phyloP scores from a whole-genome alignment of 2,329 filamentous ascomycete species.

The Aspergillus sp. region DNA sequence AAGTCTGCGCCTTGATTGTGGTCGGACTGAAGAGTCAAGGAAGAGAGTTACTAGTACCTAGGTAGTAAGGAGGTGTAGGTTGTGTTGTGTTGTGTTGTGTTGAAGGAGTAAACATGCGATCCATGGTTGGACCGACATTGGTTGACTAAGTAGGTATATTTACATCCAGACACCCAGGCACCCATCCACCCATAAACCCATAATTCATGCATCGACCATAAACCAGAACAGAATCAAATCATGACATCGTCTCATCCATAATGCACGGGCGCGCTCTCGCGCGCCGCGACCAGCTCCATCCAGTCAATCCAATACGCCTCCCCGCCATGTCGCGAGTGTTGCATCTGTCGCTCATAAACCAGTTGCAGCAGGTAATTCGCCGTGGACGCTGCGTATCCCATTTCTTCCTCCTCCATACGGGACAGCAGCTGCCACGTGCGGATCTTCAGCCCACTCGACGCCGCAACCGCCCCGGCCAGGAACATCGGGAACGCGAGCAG shows the following conservation, averaged over 20 bases:
- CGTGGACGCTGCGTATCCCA: conserved; percentile 49
- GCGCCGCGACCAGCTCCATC: conserved; percentile 47
- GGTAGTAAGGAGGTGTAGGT: too few relatives aligned
- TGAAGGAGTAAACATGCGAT: too few relatives aligned
- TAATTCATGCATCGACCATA: conserved; percentile 16
- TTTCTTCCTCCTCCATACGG: conserved; percentile 47
- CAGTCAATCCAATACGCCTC: conserved; percentile 50
- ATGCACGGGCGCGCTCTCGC: conserved; percentile 50
- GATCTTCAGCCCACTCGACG: conserved; percentile 43
- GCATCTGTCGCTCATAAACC: conserved; percentile 50
- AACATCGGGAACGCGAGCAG: conserved; percentile 56
- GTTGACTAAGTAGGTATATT: too few relatives aligned
- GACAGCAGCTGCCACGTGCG: conserved; percentile 50
- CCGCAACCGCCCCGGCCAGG: conserved; percentile 49
- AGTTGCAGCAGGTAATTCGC: conserved; percentile 47
- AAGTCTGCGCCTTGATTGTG: too few relatives aligned
- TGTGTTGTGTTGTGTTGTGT: too few relatives aligned
- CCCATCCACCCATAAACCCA: too few relatives aligned
- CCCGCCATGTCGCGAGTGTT: conserved; percentile 38
- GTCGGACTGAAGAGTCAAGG: too few relatives aligned
- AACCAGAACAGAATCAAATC: background rate
- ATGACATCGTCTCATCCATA: conserved; percentile 44
- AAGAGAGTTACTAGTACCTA: too few relatives aligned
- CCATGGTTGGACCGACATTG: too few relatives aligned
- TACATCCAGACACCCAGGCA: too few relatives aligned